Evolutionary conservation across 1,284 basidiomycete genomes (phyloP), one percentile per base, ranked within the genome.

Genomic region (Austroboletus rostrupii): DNA sequence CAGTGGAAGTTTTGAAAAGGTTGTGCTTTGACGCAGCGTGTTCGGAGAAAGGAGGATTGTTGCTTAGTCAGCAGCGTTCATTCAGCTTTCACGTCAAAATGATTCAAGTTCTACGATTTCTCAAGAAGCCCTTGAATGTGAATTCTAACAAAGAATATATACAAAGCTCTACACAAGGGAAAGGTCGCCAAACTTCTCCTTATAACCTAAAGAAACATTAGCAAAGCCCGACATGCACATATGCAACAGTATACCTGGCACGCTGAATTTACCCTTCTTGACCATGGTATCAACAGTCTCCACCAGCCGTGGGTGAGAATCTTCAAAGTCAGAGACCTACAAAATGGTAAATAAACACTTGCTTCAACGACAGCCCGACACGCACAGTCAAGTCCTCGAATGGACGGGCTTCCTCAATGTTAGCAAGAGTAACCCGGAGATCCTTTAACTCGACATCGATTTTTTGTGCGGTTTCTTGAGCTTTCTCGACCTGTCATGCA

Each of bases 241-340:
- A 4, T 23, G 13, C 16, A 26, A 53, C 1, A 11, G n/a, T 80
- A 60, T 69, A 81, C 92, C 92, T 63, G 94, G 93, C 52, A 97
- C 92, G 67, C 88, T 90, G 90, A 93, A 99, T 78, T 98, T 98
- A 73, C 97, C 97, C 79, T 99, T 97, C 83, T 91, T 88, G 65
- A 98, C 72, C 94, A 98, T 98, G 63, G 85, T 94, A 77, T 98
- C 93, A 61, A 97, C 92, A 43, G 92, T 85, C 73, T 97, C 85
- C 47, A 80, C 75, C 69, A 99, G 88, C 72, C 94, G 92, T 43
- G 97, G 97, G 70, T 95, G 89, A 45, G 97, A 96, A 57, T 87
- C 79, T 60, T 88, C 85, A 61, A 99, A 91, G 61, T 99, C 97
- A 63, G 90, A 86, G 57, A 85, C 77, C 92, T 94, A 58, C 49